Evolutionary conservation across 192 early-diverging fungal genomes (phyloP), one percentile per base, ranked within the genome.

Genomic region (Coemansia sp.): DNA sequence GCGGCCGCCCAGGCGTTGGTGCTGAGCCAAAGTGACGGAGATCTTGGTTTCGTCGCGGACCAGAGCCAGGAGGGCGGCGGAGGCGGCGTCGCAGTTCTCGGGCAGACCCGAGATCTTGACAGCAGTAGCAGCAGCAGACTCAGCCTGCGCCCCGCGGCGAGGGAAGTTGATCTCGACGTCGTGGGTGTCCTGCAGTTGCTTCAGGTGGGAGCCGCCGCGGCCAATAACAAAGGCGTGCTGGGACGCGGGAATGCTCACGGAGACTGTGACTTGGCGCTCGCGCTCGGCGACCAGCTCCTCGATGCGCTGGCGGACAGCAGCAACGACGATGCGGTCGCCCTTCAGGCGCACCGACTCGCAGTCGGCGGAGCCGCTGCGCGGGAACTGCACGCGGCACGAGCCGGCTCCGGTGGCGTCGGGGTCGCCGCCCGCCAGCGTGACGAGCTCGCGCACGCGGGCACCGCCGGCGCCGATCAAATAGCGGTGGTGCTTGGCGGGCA

Each of bases 211-310:
- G 34, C 94, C 94, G 50, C 85, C 86, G 38, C 89, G 87, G 12
- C 95, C 95, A 67, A 95, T 97, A 41, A 97, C 77, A 44, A 87
- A 84, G 14, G 89, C 86, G 71, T 96, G 93, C 51, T 94, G 85
- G 12, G 87, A 84, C 11, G 82, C 87, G 1, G 94, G 94, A 63
- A 97, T 87, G 44, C 65, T 41, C n/a, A 95, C 71, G 2, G 64
- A 66, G 5, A 88, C 44, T 8, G 87, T 87, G 25, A 78, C 75
- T 68, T 88, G 84, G 69, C 85, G 85, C 73, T 90, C 83, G 64
- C 87, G 85, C 62, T 89, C 85, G 34, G 73, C 78, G 2, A 75
- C 78, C 29, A 80, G 67, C 60, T 73, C 85, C 25, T 88, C 88
- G 50, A 90, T 76, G 4, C 77, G 75, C 29, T 21, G n/a, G 41